Conservation (phyloP, 2,329 filamentous ascomycete genomes). For the Aphanoascus verrucosus region DNA sequence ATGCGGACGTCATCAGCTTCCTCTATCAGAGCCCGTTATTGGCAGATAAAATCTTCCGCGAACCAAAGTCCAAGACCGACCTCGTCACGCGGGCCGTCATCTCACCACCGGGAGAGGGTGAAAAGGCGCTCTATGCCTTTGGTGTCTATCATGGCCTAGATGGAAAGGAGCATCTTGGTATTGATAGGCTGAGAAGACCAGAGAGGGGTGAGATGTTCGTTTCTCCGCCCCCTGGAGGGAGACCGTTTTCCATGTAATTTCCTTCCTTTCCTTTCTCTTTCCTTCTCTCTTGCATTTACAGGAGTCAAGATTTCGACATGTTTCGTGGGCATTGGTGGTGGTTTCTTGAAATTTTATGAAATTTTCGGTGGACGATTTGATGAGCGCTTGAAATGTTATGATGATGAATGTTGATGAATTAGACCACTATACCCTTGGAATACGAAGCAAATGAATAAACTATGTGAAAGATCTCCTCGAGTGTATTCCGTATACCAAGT, state of each 20-base stretch:
- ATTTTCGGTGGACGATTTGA: background rate
- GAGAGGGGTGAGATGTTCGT: slow-evolving; percentile 29
- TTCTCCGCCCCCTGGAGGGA: slow-evolving; percentile 7
- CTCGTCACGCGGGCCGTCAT: slow-evolving; percentile 58
- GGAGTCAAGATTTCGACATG: background rate
- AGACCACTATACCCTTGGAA: background rate
- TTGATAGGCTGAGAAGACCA: slow-evolving; percentile 44
- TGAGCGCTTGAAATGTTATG: background rate
- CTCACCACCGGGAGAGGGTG: slow-evolving; percentile 33
- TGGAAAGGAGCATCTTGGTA: slow-evolving; percentile 49
- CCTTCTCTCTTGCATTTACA: background rate
- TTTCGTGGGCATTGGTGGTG: background rate
- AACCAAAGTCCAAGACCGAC: slow-evolving; percentile 55
- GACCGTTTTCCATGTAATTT: slow-evolving; percentile 3
- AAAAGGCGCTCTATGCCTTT: slow-evolving; percentile 43
- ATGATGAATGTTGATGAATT: background rate
- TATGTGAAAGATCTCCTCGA: background rate
- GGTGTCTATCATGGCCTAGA: slow-evolving; percentile 49
- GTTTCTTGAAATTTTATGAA: background rate
- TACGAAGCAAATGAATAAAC: background rate
- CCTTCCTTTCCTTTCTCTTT: background rate
- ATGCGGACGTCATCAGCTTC: slow-evolving; percentile 70
- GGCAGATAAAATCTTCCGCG: slow-evolving; percentile 61
- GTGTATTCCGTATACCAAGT: background rate
- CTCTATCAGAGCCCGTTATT: slow-evolving; percentile 62